These are phyloP conservation scores for Colletotrichum echinochloae DNA, from an alignment of 2,329 filamentous ascomycete species.

Conservation along the genomic window DNA sequence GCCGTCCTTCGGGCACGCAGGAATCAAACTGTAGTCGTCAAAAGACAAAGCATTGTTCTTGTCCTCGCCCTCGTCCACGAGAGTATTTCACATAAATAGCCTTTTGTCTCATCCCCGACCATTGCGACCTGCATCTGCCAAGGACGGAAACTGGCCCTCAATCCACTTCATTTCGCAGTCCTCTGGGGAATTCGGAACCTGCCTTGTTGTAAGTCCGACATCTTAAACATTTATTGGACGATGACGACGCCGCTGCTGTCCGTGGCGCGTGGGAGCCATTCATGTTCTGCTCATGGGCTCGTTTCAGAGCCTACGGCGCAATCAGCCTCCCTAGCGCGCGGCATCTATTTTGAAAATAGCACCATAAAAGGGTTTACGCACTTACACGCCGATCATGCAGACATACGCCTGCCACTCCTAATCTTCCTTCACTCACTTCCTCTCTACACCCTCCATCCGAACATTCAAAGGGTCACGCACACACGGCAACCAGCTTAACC, in stretches of 20 bases:
- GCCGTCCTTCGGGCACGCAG: constrained; percentile 12
- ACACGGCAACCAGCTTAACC: constrained; percentile 23
- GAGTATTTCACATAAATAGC: constrained; percentile 11
- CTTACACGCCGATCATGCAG: constrained; percentile 33
- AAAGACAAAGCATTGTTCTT: constrained; percentile 31
- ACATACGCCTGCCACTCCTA: background rate
- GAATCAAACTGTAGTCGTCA: background rate
- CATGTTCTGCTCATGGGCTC: constrained; percentile 15
- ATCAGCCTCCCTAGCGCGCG: constrained; percentile 39
- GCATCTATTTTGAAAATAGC: constrained; percentile 38
- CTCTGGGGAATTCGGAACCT: constrained; percentile 5
- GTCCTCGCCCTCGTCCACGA: background rate
- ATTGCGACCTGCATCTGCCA: constrained; percentile 30
- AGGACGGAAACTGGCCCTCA: constrained; percentile 13
- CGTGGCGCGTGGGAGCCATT: constrained; percentile 23
- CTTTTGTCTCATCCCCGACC: constrained; percentile 30
- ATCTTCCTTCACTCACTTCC: constrained; percentile 12
- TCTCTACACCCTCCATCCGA: background rate
- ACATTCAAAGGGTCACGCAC: background rate
- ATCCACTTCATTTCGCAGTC: constrained; percentile 10
- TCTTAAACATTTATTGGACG: constrained; percentile 24
- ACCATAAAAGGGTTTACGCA: constrained; percentile 20
- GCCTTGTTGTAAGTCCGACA: constrained; percentile 27
- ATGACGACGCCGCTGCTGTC: background rate
- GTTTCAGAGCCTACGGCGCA: constrained; percentile 37